Base-by-base conservation (phyloP, 768 basidiomycete genomes). In the Pulveroboletus ravenelii region DNA sequence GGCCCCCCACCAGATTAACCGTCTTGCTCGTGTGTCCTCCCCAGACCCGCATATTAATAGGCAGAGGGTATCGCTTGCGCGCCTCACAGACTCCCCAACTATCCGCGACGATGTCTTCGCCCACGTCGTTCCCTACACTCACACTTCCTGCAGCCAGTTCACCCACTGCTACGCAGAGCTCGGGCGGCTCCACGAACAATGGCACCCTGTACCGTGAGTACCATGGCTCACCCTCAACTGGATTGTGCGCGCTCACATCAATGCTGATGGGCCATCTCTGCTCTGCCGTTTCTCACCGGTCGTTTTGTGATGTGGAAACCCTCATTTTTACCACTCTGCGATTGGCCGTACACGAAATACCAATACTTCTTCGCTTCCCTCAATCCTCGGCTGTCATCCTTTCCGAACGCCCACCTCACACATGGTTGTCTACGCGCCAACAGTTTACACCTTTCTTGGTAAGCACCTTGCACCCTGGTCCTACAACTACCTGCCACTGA, bases 361-460 rank as follows among this genome's bases (percentile, higher is more conserved):
- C 4, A 23, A 23, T 23, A 23, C 20, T 23, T 7, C 45, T 41
- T 7, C 34, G 25, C n/a, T 15, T 35, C 12, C 29, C 13, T 17
- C 37, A 9, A 3, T 52, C 4, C 8, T 20, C 29, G 30, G 23
- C 5, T 32, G 5, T 27, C 35, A 38, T 18, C 30, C 32, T 46
- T 6, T 9, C n/a, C 38, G 40, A 46, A 41, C 46, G 47, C 14
- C 45, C 20, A 15, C 55, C 39, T 36, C 52, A 20, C 45, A 15
- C 41, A 29, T 35, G 20, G 31, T 8, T n/a, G 7, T 45, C 17
- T 42, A 56, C 1, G 45, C 55, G 0, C 39, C 45, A 14, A 51
- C 57, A 67, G 66, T 67, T 15, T 67, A 67, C 50, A 67, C 66
- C 42, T 67, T 67, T 52, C 63, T 67, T 17, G 66, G 66, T 69